These are phyloP conservation scores for Kwoniella botswanensis DNA, from an alignment of 768 basidiomycete genomes.

Conservation along the genomic window DNA sequence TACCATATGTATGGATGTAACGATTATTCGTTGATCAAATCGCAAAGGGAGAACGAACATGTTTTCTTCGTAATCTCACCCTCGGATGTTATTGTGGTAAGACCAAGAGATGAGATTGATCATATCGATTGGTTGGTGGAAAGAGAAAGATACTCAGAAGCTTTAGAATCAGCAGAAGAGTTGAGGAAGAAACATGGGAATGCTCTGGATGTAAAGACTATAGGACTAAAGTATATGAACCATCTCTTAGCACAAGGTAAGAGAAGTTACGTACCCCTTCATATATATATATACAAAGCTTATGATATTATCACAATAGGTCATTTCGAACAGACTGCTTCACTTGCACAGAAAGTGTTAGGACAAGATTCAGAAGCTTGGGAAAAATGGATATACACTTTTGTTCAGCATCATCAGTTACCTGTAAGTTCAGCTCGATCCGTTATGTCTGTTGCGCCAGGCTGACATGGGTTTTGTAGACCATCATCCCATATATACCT, in stretches of 20 bases:
- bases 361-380: slow-evolving; percentile 78
- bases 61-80: slow-evolving; percentile 86
- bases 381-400: slow-evolving; percentile 94
- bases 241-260: slow-evolving; percentile 81
- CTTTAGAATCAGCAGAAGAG: slow-evolving; percentile 77
- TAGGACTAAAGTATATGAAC: slow-evolving; percentile 85
- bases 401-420: slow-evolving; percentile 78
- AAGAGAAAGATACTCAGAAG: slow-evolving; percentile 82
- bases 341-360: slow-evolving; percentile 82
- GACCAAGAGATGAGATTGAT: slow-evolving; percentile 82
- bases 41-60: slow-evolving; percentile 59
- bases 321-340: slow-evolving; percentile 77
- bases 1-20: slow-evolving; percentile 88
- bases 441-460: neutral
- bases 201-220: slow-evolving; percentile 60
- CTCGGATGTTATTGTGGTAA: slow-evolving; percentile 82
- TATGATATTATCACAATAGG: slow-evolving; percentile 57
- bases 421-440: slow-evolving; percentile 63
- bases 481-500: slow-evolving; percentile 87
- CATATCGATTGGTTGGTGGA: slow-evolving; percentile 93
- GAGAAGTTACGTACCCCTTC: slow-evolving; percentile 28
- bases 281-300: neutral
- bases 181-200: slow-evolving; percentile 63
- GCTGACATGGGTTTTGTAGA: slow-evolving; percentile 60
- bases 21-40: slow-evolving; percentile 77